Base-by-base conservation (phyloP, 1,139 yeast species). In the Zhuliangozyma parablackwelliae region DNA sequence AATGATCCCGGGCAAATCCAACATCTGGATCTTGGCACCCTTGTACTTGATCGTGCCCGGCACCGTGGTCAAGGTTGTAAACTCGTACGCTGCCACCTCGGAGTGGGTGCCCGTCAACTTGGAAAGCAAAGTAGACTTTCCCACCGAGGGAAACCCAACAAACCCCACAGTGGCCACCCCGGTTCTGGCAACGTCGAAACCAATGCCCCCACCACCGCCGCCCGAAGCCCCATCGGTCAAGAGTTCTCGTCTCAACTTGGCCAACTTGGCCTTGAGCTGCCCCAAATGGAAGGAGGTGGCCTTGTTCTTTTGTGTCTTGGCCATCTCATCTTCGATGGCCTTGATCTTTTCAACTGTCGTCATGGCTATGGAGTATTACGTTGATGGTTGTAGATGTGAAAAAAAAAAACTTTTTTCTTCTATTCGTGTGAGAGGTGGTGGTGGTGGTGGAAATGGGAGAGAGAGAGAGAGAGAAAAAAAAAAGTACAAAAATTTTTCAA, bases 121-220 rank as follows among this genome's bases (percentile, higher is more conserved):
- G 28, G 86, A 80, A 51, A 92, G 74, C 41, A 92, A 64, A 0
- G 99, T 92, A 12, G 88, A 80, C 56, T 92, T 94, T 40, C 98
- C 98, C n/a, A 92, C 98, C 1, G 97, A 89, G 1, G 98, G 98
- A 59, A 92, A 92, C 10, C 99, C 99, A 35, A 92, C 96, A 59
- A 90, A 90, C 11, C 98, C 98, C 39, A 92, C 94, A 6, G 95
- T 80, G 6, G 97, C 97, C 8, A 86, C 96, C 65, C 98, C 98
- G 0, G 97, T 90, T 62, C 97, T 78, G 10, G 96, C 95, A 30
- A 94, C 98, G 66, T 92, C 99, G 63, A 92, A 92, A 5, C 98
- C 98, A 21, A 77, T 78, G 37, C 88, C 92, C 33, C 83, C 90
- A 41, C 95, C 95, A 29, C 97, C 95, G 31, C 73, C 72, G 33